Evolutionary conservation across 2,329 filamentous ascomycete genomes (phyloP).

Genomic region (Ophiostoma ulmi): DNA sequence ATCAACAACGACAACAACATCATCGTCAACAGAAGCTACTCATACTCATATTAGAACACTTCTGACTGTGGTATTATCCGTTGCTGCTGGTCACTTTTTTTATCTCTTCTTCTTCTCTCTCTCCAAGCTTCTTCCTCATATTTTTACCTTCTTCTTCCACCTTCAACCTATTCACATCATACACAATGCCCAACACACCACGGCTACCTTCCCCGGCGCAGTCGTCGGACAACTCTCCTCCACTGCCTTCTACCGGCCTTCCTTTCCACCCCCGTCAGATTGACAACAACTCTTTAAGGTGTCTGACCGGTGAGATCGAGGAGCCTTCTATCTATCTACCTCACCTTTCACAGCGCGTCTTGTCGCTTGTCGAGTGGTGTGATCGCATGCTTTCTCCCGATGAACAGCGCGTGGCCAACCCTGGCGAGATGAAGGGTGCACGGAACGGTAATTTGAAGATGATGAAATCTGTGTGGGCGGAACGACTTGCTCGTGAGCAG

Average conservation of each 20-base stretch:
- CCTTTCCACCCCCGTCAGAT: background rate
- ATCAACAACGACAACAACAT: background rate
- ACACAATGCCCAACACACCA: background rate
- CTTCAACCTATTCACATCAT: background rate
- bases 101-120: background rate
- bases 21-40: background rate
- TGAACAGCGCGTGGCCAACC: conserved; percentile 21
- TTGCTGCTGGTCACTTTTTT: background rate
- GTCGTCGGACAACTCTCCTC: background rate
- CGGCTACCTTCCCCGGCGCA: background rate
- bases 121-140: background rate
- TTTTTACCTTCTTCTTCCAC: background rate
- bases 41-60: background rate
- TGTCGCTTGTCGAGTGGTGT: conserved; percentile 15
- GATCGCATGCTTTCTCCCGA: conserved; percentile 15
- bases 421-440: conserved; percentile 17
- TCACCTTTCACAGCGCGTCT: background rate
- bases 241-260: too few species aligned
- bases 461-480: conserved; percentile 17
- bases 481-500: background rate
- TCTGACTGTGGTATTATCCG: background rate
- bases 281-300: background rate
- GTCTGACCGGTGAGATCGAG: background rate
- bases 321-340: background rate
- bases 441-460: background rate